These are phyloP conservation scores for Karstenula rhodostoma DNA, from an alignment of 2,329 filamentous ascomycete genomes.

Conservation along the genomic window DNA sequence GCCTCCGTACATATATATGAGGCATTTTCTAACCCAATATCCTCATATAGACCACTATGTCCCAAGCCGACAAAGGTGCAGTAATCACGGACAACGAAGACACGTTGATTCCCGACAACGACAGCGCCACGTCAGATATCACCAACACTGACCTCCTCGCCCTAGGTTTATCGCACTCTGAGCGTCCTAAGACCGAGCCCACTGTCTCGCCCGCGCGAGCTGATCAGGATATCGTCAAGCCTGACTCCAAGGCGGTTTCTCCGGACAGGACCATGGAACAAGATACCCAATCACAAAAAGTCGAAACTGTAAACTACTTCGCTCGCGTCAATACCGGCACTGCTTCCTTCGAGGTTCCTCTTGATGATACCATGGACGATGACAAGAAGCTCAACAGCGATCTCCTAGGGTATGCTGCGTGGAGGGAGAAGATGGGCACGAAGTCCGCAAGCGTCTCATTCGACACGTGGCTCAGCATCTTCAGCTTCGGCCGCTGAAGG, in stretches of 20 bases:
- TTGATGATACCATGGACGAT: background rate
- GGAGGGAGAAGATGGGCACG: constrained; percentile 5
- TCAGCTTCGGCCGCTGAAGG: background rate
- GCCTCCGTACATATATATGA: too few species aligned
- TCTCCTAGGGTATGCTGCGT: background rate
- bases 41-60: background rate
- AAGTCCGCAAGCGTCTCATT: background rate
- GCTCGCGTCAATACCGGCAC: constrained; percentile 1
- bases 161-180: background rate
- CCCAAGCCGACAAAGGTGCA: background rate
- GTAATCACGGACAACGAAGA: background rate
- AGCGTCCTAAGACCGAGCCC: background rate
- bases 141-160: background rate
- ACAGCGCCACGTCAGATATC: background rate
- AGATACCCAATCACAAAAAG: background rate
- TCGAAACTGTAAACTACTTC: background rate
- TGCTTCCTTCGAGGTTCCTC: background rate
- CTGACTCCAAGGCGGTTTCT: background rate
- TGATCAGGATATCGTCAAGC: background rate
- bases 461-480: constrained; percentile 9
- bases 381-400: background rate
- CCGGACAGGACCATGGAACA: background rate
- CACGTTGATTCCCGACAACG: background rate
- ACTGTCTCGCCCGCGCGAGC: background rate
- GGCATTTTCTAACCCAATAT: background rate